These are phyloP conservation scores for Penicillium sp. DNA, from an alignment of 2,329 filamentous ascomycete genomes.

Conservation along the genomic window DNA sequence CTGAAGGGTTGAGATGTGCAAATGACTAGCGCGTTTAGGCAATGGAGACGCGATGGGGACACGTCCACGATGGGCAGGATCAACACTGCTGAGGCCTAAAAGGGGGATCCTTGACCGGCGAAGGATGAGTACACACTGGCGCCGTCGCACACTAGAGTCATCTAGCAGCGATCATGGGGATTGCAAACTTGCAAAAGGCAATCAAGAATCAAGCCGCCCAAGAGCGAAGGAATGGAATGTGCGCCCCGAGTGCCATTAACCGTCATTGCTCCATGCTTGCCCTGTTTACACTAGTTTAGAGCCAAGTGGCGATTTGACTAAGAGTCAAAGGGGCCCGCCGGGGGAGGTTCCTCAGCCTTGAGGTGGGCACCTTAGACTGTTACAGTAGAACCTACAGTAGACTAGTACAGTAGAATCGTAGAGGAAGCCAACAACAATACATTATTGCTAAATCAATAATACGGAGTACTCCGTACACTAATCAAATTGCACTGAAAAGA, in stretches of 20 bases:
- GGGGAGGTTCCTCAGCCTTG: too few relatives aligned
- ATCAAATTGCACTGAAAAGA: not conserved
- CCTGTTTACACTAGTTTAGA: not conserved
- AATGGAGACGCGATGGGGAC: constrained; percentile 1
- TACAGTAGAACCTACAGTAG: too few relatives aligned
- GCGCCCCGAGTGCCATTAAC: constrained; percentile 1
- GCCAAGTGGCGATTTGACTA: not conserved
- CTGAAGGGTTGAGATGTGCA: constrained; percentile 2
- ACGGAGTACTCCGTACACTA: too few relatives aligned
- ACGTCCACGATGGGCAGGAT: not conserved
- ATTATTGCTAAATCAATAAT: too few relatives aligned
- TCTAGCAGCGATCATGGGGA: constrained; percentile 22
- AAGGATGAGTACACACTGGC: constrained; percentile 4
- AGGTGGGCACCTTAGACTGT: too few relatives aligned
- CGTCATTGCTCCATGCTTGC: not conserved
- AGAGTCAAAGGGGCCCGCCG: not conserved
- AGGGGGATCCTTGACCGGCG: constrained; percentile 1
- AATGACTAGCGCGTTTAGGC: constrained; percentile 7
- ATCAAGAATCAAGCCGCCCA: not conserved
- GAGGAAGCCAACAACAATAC: too few relatives aligned
- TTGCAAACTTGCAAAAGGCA: not conserved
- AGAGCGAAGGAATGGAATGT: constrained; percentile 9
- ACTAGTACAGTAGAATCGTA: too few relatives aligned
- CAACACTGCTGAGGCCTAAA: not conserved
- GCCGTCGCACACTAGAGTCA: constrained; percentile 9